phyloP scores from a whole-genome alignment of 2,329 filamentous ascomycete species.

The Gyromitra esculenta region DNA sequence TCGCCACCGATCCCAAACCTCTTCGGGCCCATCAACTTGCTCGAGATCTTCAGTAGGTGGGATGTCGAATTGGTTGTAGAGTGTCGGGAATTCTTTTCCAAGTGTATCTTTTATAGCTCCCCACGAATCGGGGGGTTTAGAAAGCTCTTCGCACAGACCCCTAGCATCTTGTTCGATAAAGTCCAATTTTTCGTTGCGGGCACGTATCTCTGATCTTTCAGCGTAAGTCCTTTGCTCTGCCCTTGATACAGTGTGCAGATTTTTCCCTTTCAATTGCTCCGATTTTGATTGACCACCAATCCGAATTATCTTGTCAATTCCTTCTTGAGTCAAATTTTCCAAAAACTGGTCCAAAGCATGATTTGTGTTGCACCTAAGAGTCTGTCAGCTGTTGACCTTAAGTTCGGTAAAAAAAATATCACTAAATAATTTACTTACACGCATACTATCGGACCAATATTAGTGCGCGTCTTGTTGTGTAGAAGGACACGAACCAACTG shows the following conservation, averaged over 20 bases:
- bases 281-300: conserved; percentile 71
- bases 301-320: conserved; percentile 67
- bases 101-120: background rate
- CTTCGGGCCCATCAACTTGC: background rate
- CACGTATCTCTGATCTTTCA: background rate
- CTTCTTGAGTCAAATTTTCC: conserved; percentile 67
- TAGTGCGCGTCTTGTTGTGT: conserved; percentile 60
- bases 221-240: background rate
- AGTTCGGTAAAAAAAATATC: conserved; percentile 52
- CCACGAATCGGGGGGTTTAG: conserved; percentile 16
- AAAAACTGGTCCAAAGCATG: conserved; percentile 68
- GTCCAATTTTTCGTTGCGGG: background rate
- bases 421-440: conserved; percentile 62
- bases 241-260: conserved; percentile 18
- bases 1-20: conserved; percentile 25
- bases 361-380: conserved; percentile 65
- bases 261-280: conserved; percentile 61
- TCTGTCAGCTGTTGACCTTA: conserved; percentile 30
- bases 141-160: background rate
- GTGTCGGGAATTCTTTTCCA: background rate
- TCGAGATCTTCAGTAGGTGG: background rate
- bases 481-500: conserved; percentile 62
- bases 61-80: conserved; percentile 15
- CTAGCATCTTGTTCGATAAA: background rate
- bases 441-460: conserved; percentile 65